Conservation (phyloP, 192 early-diverging fungal species). For the Coemansia sp. region DNA sequence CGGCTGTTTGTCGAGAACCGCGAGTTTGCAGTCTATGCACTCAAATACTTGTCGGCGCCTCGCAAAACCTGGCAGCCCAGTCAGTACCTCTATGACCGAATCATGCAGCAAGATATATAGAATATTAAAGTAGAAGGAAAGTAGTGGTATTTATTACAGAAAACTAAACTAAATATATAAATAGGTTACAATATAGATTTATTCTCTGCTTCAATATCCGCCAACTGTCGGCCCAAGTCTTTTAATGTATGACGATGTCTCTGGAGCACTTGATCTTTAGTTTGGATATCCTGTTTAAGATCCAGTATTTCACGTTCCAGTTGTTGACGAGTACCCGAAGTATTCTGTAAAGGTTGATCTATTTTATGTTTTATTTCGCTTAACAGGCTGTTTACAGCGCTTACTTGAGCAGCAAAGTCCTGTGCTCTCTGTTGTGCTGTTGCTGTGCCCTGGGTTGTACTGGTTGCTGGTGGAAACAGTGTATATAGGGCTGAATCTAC, state of each 20-base stretch:
- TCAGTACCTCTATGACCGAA: too few species aligned
- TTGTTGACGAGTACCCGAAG: not conserved
- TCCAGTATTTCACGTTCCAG: conserved; percentile 26
- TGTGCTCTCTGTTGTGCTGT: conserved; percentile 44
- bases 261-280: conserved; percentile 20
- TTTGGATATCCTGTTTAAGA: conserved; percentile 26
- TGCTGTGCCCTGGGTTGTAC: not conserved
- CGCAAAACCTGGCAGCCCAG: too few species aligned
- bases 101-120: too few species aligned
- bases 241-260: too few species aligned
- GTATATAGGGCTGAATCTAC: conserved; percentile 25
- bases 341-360: conserved; percentile 6
- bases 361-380: conserved; percentile 21
- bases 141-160: too few species aligned
- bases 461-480: conserved; percentile 25
- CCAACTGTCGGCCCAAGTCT: too few species aligned
- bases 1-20: not conserved
- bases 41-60: too few species aligned
- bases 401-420: conserved; percentile 22
- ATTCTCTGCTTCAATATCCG: too few species aligned
- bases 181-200: too few species aligned
- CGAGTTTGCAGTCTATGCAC: too few species aligned
- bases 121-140: too few species aligned
- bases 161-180: too few species aligned
- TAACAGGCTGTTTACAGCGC: conserved; percentile 16